phyloP scores from a whole-genome alignment of 1,284 basidiomycete genomes.

The Naganishia cerealis region DNA sequence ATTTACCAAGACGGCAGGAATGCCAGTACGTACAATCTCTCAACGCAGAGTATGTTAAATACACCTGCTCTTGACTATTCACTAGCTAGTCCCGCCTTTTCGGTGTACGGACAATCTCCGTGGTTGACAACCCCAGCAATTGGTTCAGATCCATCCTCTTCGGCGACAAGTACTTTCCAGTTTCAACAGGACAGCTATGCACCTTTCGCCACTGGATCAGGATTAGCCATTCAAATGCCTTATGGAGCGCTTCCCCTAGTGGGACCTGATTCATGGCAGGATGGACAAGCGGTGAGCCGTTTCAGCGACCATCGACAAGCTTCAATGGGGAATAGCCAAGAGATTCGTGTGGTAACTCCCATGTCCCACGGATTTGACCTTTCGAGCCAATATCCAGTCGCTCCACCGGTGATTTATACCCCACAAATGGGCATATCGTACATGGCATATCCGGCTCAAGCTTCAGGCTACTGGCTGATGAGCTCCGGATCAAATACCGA shows the following conservation, averaged over 20 bases:
- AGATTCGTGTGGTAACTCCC: constrained; percentile 14
- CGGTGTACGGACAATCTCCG: constrained; percentile 21
- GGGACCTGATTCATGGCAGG: constrained; percentile 1
- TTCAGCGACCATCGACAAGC: neutral
- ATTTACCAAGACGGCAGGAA: constrained; percentile 5
- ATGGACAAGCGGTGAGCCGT: neutral
- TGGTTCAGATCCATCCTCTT: constrained; percentile 4
- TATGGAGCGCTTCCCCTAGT: neutral
- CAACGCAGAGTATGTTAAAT: neutral
- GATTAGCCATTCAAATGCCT: constrained; percentile 14
- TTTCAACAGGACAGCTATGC: constrained; percentile 4
- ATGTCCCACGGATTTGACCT: neutral
- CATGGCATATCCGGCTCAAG: constrained; percentile 8
- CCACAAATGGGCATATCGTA: constrained; percentile 7
- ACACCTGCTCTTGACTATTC: constrained; percentile 29
- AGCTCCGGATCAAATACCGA: neutral
- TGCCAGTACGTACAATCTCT: constrained; percentile 4
- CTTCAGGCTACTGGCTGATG: constrained; percentile 16
- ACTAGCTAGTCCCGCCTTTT: constrained; percentile 24
- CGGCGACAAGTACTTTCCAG: neutral
- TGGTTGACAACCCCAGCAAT: constrained; percentile 26
- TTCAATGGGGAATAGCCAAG: neutral
- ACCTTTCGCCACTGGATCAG: neutral
- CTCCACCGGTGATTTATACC: constrained; percentile 6
- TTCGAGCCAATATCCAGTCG: neutral